These are phyloP conservation scores for Lichenothelia convexa DNA, from an alignment of 495 filamentous ascomycete genomes.

Conservation along the genomic window DNA sequence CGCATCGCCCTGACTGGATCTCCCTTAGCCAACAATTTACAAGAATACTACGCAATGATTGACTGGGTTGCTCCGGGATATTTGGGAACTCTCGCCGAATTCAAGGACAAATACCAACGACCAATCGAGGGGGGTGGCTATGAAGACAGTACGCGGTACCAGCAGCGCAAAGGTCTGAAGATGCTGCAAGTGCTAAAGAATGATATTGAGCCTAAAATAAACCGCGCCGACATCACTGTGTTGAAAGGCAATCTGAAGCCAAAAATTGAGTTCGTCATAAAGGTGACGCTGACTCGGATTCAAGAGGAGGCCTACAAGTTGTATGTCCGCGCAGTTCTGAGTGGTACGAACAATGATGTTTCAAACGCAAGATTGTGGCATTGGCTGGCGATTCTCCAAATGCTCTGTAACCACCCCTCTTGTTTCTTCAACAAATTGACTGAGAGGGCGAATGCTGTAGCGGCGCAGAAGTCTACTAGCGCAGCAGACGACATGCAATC, in stretches of 20 bases:
- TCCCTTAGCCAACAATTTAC: conserved; percentile 63
- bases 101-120: conserved; percentile 44
- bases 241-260: conserved; percentile 43
- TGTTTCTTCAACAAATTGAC: conserved; percentile 40
- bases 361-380: conserved; percentile 25
- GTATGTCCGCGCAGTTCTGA: conserved; percentile 26
- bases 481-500: conserved; percentile 9
- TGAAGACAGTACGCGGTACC: conserved; percentile 33
- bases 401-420: conserved; percentile 61
- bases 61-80: conserved; percentile 74
- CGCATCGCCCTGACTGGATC: conserved; percentile 82
- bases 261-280: conserved; percentile 71
- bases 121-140: conserved; percentile 58
- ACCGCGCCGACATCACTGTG: conserved; percentile 50
- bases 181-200: conserved; percentile 51
- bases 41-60: conserved; percentile 72
- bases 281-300: conserved; percentile 44
- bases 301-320: conserved; percentile 45
- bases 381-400: conserved; percentile 36
- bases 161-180: conserved; percentile 40
- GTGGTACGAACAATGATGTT: conserved; percentile 8
- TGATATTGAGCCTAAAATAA: conserved; percentile 60
- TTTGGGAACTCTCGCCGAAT: conserved; percentile 46
- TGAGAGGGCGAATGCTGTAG: too few species aligned
- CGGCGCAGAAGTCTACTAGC: conserved; percentile 1